phyloP scores from a whole-genome alignment of 2,329 filamentous ascomycete species.

The Botrytis hyacinthi region DNA sequence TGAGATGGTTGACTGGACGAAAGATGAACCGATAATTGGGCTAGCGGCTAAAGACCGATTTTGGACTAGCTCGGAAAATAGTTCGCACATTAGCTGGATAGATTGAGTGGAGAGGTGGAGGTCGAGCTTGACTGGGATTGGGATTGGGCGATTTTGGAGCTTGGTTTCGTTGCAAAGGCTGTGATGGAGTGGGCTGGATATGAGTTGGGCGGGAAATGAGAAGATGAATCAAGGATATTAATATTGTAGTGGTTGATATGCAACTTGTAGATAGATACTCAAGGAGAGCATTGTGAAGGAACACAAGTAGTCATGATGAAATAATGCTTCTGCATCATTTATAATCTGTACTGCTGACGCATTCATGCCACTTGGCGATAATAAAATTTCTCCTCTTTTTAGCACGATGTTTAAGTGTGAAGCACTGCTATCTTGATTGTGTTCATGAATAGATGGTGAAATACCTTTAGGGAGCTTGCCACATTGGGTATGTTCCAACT shows the following conservation, averaged over 20 bases:
- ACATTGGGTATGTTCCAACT: neutral
- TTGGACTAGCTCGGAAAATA: neutral
- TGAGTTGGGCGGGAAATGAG: neutral
- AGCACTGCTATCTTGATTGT: neutral
- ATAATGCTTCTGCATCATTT: neutral
- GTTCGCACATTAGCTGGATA: too few relatives aligned
- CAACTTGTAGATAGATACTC: neutral
- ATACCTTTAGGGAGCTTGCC: neutral
- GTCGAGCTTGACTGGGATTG: neutral
- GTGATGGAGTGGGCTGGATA: neutral
- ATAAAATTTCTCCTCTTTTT: neutral
- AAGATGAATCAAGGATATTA: neutral
- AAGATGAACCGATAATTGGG: neutral
- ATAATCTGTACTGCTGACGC: neutral
- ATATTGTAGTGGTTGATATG: neutral
- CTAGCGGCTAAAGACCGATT: neutral
- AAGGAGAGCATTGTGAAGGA: neutral
- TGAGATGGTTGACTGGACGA: neutral
- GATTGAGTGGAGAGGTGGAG: neutral
- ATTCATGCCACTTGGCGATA: neutral
- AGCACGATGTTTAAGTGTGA: neutral
- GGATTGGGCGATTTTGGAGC: neutral
- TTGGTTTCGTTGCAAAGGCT: neutral
- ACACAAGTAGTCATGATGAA: neutral
- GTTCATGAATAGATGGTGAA: rapidly evolving